phyloP scores from a whole-genome alignment of 2,329 filamentous ascomycete genomes.

The Cladosporium sp. region DNA sequence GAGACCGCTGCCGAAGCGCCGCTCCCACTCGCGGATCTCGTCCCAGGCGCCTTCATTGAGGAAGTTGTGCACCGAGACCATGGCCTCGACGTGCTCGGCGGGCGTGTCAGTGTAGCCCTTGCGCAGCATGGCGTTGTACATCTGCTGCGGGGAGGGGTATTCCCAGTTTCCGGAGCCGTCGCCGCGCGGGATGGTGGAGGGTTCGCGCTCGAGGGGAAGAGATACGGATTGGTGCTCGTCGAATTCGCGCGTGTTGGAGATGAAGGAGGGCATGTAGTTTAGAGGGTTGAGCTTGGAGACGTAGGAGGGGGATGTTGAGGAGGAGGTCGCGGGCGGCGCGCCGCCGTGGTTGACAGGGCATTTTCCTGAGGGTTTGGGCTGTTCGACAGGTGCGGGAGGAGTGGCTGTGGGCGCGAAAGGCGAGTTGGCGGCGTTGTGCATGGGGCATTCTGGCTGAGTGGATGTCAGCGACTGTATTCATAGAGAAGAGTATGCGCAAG shows the following conservation, averaged over 20 bases:
- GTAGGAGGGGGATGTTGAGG: constrained; percentile 44
- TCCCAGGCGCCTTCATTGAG: constrained; percentile 96
- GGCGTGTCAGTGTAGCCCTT: constrained; percentile 97
- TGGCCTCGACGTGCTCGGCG: constrained; percentile 85
- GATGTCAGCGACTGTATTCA: constrained; percentile 16
- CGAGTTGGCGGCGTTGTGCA: constrained; percentile 52
- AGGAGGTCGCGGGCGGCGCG: constrained; percentile 21
- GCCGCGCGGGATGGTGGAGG: constrained; percentile 86
- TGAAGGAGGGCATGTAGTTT: constrained; percentile 90
- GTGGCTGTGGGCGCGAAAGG: constrained; percentile 19
- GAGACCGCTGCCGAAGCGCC: constrained; percentile 74
- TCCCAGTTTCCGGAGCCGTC: constrained; percentile 80
- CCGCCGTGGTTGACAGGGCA: constrained; percentile 38
- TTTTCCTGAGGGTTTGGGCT: constrained; percentile 4
- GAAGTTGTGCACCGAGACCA: constrained; percentile 98
- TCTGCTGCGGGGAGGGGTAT: constrained; percentile 96
- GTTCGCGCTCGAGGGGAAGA: constrained; percentile 76
- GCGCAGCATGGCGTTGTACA: constrained; percentile 97
- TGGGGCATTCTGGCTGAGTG: constrained; percentile 62
- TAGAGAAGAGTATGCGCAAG: background rate
- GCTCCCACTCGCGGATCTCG: constrained; percentile 93
- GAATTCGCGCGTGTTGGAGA: constrained; percentile 67
- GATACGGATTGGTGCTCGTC: constrained; percentile 67
- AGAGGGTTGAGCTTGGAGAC: constrained; percentile 70
- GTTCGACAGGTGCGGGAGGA: constrained; percentile 26